These are phyloP conservation scores for Rhinocladiella similis DNA, from an alignment of 2,329 filamentous ascomycete genomes.

Conservation along the genomic window DNA sequence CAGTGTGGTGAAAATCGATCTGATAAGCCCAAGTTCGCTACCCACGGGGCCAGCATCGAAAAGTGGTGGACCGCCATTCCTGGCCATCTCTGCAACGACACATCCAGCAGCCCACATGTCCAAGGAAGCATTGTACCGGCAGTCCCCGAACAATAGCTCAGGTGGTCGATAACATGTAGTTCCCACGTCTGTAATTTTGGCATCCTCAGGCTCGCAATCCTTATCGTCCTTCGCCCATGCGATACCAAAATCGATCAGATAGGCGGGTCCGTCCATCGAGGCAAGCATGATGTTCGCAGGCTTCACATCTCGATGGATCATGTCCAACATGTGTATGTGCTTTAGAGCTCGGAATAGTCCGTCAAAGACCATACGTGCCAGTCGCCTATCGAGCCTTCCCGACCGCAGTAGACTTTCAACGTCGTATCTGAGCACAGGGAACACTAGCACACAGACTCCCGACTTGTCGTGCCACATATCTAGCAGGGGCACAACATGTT, in stretches of 20 bases:
- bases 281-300: constrained; percentile 81
- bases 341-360: constrained; percentile 71
- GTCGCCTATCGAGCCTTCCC: constrained; percentile 33
- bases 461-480: constrained; percentile 69
- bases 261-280: constrained; percentile 68
- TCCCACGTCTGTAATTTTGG: constrained; percentile 89
- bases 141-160: constrained; percentile 84
- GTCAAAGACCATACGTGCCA: constrained; percentile 55
- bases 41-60: constrained; percentile 90
- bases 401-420: constrained; percentile 64
- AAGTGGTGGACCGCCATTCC: constrained; percentile 58
- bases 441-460: constrained; percentile 74
- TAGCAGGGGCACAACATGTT: constrained; percentile 65
- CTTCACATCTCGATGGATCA: constrained; percentile 93
- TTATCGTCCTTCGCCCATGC: constrained; percentile 69
- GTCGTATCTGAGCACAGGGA: constrained; percentile 78
- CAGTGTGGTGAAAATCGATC: constrained; percentile 88
- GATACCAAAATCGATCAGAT: constrained; percentile 88
- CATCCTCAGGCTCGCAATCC: constrained; percentile 60
- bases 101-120: constrained; percentile 91
- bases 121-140: constrained; percentile 67
- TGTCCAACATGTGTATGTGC: constrained; percentile 70
- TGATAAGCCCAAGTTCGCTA: constrained; percentile 85
- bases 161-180: constrained; percentile 89
- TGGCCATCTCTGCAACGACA: constrained; percentile 74